Conservation (phyloP, 1,284 basidiomycete genomes). For the Pseudozyma tsukubaensis region DNA sequence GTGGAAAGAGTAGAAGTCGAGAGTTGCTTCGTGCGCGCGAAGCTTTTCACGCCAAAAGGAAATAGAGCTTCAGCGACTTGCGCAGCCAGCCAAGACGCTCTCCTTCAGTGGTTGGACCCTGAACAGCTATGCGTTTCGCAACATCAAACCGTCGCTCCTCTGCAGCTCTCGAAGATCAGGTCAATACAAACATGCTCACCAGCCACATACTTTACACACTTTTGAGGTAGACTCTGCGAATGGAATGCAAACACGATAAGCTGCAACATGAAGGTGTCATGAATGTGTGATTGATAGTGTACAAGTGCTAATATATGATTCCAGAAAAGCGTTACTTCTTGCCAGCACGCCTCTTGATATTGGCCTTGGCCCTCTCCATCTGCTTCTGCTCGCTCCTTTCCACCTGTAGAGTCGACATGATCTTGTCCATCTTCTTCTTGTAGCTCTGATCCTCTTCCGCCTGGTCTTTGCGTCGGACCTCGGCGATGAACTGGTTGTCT, state of each 20-base stretch:
- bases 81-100: too few relatives aligned
- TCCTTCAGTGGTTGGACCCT: constrained; percentile 8
- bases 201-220: too few relatives aligned
- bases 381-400: constrained; percentile 96
- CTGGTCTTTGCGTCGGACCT: constrained; percentile 78
- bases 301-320: constrained; percentile 2
- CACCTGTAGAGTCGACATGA: constrained; percentile 82
- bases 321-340: constrained; percentile 35
- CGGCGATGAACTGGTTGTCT: constrained; percentile 91
- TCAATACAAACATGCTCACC: not conserved
- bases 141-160: not conserved
- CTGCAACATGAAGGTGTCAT: too few relatives aligned
- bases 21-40: constrained; percentile 27
- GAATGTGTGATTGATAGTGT: constrained; percentile 2
- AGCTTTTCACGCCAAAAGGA: too few relatives aligned
- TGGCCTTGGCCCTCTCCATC: constrained; percentile 76
- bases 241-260: too few relatives aligned
- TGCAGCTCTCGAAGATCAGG: not conserved
- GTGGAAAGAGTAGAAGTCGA: not conserved
- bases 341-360: constrained; percentile 65
- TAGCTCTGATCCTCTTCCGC: constrained; percentile 81
- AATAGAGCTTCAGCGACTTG: too few relatives aligned
- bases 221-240: too few relatives aligned
- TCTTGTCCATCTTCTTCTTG: constrained; percentile 73
- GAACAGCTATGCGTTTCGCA: not conserved